Percentiles rank a stretch among this genome's conserved stretches.
Conservation (phyloP, 2,329 filamentous ascomycete genomes). For the Fusarium concolor region DNA sequence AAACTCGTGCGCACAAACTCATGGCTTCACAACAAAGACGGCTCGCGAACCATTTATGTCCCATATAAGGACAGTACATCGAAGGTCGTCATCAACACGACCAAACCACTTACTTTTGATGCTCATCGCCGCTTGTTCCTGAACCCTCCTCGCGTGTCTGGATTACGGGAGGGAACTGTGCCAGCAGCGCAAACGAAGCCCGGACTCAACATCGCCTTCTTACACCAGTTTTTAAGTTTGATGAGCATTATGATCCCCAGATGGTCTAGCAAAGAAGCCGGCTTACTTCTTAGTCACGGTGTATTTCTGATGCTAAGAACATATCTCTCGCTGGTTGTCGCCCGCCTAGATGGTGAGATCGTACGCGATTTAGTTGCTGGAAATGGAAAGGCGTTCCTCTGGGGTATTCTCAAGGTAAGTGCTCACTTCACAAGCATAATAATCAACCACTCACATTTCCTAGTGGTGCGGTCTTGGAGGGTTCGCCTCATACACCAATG, state of each 20-base stretch:
- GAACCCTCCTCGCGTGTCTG: slow-evolving; percentile 86
- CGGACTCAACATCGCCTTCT: slow-evolving; percentile 91
- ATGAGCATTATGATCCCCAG: slow-evolving; percentile 98
- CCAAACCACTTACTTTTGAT: slow-evolving; percentile 94
- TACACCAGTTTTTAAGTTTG: slow-evolving; percentile 95
- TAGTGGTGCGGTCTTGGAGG: slow-evolving; percentile 93
- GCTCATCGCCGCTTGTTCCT: slow-evolving; percentile 93
- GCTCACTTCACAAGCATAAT: neutral
- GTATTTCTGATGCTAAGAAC: slow-evolving; percentile 91
- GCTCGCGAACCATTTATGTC: slow-evolving; percentile 93
- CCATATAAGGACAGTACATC: slow-evolving; percentile 89
- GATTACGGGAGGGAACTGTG: slow-evolving; percentile 78
- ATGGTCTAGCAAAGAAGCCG: slow-evolving; percentile 96
- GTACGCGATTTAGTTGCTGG: slow-evolving; percentile 96
- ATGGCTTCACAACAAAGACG: slow-evolving; percentile 92
- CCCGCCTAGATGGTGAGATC: slow-evolving; percentile 93
- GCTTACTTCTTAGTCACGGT: slow-evolving; percentile 87
- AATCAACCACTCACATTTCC: slow-evolving; percentile 9
- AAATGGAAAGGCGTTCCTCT: slow-evolving; percentile 87
- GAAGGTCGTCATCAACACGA: slow-evolving; percentile 90
- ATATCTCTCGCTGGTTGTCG: slow-evolving; percentile 93
- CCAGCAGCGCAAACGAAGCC: slow-evolving; percentile 93
- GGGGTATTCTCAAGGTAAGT: slow-evolving; percentile 82
- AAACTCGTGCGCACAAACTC: slow-evolving; percentile 91
- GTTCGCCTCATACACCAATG: slow-evolving; percentile 96